Conservation (phyloP, 176 grass and related monocot genomes). For the Ampelocalamus luodianensis region DNA sequence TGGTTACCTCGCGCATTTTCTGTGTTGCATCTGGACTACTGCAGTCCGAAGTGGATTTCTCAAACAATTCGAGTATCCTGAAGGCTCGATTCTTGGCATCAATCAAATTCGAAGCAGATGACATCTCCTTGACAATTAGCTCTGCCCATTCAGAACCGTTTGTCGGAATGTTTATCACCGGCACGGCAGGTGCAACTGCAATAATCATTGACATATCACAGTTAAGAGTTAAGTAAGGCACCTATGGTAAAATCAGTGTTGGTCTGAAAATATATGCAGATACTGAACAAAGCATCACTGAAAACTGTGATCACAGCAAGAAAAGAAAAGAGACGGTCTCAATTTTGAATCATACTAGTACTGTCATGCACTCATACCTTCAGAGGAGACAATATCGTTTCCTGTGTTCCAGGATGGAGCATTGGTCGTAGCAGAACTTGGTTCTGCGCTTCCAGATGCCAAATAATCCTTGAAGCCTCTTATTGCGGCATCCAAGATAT, state of each 20-base stretch:
- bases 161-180: not conserved
- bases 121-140: slow-evolving; percentile 64
- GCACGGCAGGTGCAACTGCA: slow-evolving; percentile 16
- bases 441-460: slow-evolving; percentile 3
- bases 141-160: slow-evolving; percentile 55
- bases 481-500: slow-evolving; percentile 56
- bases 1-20: slow-evolving; percentile 50
- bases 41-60: slow-evolving; percentile 31
- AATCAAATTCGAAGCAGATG: slow-evolving; percentile 45
- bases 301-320: not conserved
- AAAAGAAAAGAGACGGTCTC: not conserved
- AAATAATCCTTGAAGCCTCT: slow-evolving; percentile 46
- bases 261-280: not conserved
- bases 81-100: slow-evolving; percentile 60
- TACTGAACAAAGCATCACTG: not conserved
- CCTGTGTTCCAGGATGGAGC: not conserved
- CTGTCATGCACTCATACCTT: slow-evolving; percentile 10
- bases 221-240: not conserved
- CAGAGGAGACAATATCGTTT: not conserved
- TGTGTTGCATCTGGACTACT: slow-evolving; percentile 19
- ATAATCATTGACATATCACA: not conserved
- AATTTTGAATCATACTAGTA: not conserved
- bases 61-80: slow-evolving; percentile 53
- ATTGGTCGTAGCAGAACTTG: not conserved
- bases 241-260: not conserved